A percentile compares a stretch with the other conserved stretches of the same genome.
phyloP scores from a whole-genome alignment of 345 rosid species.

The Aquilaria malaccensis region DNA sequence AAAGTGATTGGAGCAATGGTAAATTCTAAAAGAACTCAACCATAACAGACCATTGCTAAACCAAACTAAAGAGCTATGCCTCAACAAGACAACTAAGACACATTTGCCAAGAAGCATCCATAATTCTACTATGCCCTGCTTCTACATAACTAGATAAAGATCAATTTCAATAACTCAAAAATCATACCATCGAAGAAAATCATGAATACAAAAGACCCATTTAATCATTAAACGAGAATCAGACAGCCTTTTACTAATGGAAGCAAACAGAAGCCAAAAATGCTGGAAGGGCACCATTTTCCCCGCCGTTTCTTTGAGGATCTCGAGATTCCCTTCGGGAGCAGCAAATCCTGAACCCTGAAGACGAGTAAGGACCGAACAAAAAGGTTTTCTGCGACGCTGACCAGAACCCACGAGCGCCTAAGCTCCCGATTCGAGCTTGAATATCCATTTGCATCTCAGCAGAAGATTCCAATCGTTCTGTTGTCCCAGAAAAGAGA shows the following conservation, averaged over 20 bases:
- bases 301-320: slow-evolving; percentile 30
- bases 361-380: slow-evolving; percentile 4
- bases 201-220: not conserved
- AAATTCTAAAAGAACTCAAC: too few relatives aligned
- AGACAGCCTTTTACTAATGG: not conserved
- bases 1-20: too few relatives aligned
- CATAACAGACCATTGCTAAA: too few relatives aligned
- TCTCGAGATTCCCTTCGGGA: slow-evolving; percentile 29
- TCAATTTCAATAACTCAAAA: too few relatives aligned
- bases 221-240: not conserved
- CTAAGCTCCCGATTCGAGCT: slow-evolving; percentile 22
- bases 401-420: slow-evolving; percentile 11
- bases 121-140: too few relatives aligned
- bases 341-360: slow-evolving; percentile 29
- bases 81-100: too few relatives aligned
- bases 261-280: not conserved
- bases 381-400: slow-evolving; percentile 3
- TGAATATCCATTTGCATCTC: slow-evolving; percentile 39
- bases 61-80: too few relatives aligned
- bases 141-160: too few relatives aligned
- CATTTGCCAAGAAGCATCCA: too few relatives aligned
- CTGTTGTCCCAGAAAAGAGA: not conserved
- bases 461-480: slow-evolving; percentile 6
- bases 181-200: too few relatives aligned
- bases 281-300: slow-evolving; percentile 12